Conservation (phyloP, 768 basidiomycete genomes). For the Suillus lakei region DNA sequence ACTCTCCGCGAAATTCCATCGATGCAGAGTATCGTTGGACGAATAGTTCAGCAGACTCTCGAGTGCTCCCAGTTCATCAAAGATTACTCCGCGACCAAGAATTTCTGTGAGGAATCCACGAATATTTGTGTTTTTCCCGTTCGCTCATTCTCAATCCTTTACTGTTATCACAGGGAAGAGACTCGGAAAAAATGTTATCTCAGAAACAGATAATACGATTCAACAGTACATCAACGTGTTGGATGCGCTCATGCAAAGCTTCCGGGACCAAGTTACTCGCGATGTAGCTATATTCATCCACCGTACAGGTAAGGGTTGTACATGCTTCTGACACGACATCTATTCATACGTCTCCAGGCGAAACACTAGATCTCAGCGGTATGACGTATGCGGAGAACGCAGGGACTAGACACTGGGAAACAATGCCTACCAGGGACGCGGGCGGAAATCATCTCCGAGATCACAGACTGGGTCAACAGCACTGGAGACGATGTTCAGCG, state of each 20-base stretch:
- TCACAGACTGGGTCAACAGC: constrained; percentile 28
- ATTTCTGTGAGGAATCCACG: constrained; percentile 6
- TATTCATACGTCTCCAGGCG: too few species aligned
- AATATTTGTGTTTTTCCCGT: background rate
- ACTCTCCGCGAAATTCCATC: background rate
- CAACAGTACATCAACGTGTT: background rate
- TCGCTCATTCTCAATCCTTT: background rate
- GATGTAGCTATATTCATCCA: too few species aligned
- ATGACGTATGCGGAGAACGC: too few species aligned
- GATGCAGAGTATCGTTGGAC: background rate
- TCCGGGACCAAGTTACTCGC: too few species aligned
- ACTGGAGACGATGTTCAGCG: constrained; percentile 3
- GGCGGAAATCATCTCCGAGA: constrained; percentile 25
- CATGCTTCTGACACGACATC: too few species aligned
- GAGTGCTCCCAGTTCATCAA: constrained; percentile 13
- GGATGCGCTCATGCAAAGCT: constrained; percentile 2
- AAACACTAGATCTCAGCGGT: too few species aligned
- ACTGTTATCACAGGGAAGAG: background rate
- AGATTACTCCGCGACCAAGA: constrained; percentile 9
- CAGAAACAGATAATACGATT: background rate
- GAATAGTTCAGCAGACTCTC: background rate
- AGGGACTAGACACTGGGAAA: background rate
- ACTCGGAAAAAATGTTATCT: background rate
- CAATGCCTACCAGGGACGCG: constrained; percentile 27
- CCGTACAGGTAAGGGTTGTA: too few species aligned